These are phyloP conservation scores for Suillus subluteus DNA, from an alignment of 768 basidiomycete genomes.

Conservation along the genomic window DNA sequence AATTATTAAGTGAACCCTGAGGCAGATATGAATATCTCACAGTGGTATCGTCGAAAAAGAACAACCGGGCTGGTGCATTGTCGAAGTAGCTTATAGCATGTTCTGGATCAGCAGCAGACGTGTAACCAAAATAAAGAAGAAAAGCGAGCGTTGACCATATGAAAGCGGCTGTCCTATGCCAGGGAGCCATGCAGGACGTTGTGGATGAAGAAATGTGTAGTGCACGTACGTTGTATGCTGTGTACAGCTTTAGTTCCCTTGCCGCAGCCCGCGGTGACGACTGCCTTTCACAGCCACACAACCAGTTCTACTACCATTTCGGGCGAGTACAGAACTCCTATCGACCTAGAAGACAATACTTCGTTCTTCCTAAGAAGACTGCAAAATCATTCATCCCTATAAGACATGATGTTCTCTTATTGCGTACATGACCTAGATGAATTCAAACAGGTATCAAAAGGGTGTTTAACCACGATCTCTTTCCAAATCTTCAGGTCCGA, in stretches of 20 bases:
- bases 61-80: slow-evolving; percentile 74
- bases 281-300: neutral
- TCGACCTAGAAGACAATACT: neutral
- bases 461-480: neutral
- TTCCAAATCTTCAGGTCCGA: slow-evolving; percentile 85
- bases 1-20: slow-evolving; percentile 4
- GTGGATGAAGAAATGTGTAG: slow-evolving; percentile 8
- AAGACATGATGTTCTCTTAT: neutral
- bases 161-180: slow-evolving; percentile 30
- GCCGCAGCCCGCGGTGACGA: neutral
- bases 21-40: slow-evolving; percentile 50
- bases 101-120: slow-evolving; percentile 49
- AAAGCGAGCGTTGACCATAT: slow-evolving; percentile 31
- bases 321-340: neutral
- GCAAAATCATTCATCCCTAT: neutral
- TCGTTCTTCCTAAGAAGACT: neutral
- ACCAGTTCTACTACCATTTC: neutral
- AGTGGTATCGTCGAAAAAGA: slow-evolving; percentile 92
- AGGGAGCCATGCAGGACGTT: slow-evolving; percentile 32
- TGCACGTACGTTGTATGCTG: neutral
- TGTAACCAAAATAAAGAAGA: slow-evolving; percentile 24
- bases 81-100: slow-evolving; percentile 57
- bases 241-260: neutral
- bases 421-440: neutral
- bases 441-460: neutral